These are phyloP conservation scores for Chlorophyllum brunneum DNA, from an alignment of 768 basidiomycete genomes.

Conservation along the genomic window DNA sequence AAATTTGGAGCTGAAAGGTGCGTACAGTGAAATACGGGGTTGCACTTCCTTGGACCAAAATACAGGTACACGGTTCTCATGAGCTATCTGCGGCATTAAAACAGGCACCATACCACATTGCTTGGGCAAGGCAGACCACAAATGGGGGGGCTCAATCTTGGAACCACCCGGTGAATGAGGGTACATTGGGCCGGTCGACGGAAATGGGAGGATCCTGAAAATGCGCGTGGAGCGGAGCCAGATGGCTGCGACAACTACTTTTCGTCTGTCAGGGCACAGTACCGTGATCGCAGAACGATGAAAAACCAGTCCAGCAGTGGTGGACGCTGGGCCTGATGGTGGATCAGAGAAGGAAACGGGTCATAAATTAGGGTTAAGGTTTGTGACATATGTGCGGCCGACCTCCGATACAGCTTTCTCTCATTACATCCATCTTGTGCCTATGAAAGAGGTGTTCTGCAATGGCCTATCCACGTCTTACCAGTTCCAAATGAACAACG, in stretches of 20 bases:
- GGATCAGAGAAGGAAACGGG: constrained; percentile 2
- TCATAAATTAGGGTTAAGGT: constrained; percentile 12
- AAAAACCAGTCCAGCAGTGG: not conserved
- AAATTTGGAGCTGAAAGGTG: not conserved
- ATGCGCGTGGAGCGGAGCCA: not conserved
- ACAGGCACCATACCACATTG: constrained; percentile 2
- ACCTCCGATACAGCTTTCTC: not conserved
- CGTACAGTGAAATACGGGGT: not conserved
- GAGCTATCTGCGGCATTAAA: not conserved
- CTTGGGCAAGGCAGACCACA: constrained; percentile 1
- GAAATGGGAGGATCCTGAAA: not conserved
- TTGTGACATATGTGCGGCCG: not conserved
- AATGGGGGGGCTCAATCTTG: not conserved
- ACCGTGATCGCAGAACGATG: not conserved
- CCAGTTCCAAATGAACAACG: not conserved
- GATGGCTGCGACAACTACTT: not conserved
- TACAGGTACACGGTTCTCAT: not conserved
- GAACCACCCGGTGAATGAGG: not conserved
- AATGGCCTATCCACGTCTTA: not conserved
- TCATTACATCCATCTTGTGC: not conserved
- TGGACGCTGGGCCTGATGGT: not conserved
- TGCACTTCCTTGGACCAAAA: not conserved
- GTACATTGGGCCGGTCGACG: not conserved
- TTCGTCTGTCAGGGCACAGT: not conserved
- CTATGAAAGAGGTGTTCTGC: not conserved